These are phyloP conservation scores for Arabidopsis lyrata DNA, from an alignment of 441 rosid species.

Conservation along the genomic window DNA sequence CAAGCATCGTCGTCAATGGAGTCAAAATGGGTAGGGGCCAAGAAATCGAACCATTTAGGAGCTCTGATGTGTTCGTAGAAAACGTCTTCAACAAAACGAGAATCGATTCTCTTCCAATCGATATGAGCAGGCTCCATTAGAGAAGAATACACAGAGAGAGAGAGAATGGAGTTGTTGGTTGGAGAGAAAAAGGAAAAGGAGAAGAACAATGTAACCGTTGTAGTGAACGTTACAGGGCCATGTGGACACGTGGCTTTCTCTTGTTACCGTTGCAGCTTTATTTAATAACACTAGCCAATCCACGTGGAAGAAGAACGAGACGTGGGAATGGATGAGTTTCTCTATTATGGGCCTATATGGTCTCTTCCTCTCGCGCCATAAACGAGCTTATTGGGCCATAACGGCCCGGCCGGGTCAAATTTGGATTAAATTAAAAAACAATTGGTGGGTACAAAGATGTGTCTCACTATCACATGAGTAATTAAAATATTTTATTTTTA, in stretches of 20 bases:
- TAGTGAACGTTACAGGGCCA: conserved; percentile 36
- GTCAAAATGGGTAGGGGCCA: conserved; percentile 44
- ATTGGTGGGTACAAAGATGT: too few species aligned
- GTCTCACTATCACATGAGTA: too few species aligned
- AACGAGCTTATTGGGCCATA: neutral
- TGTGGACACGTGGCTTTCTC: conserved; percentile 39
- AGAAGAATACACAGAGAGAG: conserved; percentile 15
- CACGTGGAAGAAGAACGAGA: conserved; percentile 16
- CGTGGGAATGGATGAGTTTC: neutral
- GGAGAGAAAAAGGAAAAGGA: conserved; percentile 31
- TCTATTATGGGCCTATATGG: neutral
- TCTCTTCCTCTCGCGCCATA: neutral
- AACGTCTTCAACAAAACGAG: conserved; percentile 69
- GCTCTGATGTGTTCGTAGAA: conserved; percentile 81
- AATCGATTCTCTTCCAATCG: conserved; percentile 86
- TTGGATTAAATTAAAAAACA: neutral
- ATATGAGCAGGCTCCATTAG: conserved; percentile 88
- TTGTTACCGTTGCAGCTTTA: conserved; percentile 50
- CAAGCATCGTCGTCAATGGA: conserved; percentile 64
- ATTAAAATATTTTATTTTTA: too few species aligned
- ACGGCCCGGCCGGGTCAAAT: neutral
- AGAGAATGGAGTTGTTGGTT: conserved; percentile 19
- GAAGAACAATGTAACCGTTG: conserved; percentile 52
- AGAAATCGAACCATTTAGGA: conserved; percentile 90
- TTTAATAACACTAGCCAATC: neutral